Evolutionary conservation across 1,139 yeast genomes (phyloP), one percentile per base, ranked within the genome.

Genomic region (Citeromyces hawaiiensis): DNA sequence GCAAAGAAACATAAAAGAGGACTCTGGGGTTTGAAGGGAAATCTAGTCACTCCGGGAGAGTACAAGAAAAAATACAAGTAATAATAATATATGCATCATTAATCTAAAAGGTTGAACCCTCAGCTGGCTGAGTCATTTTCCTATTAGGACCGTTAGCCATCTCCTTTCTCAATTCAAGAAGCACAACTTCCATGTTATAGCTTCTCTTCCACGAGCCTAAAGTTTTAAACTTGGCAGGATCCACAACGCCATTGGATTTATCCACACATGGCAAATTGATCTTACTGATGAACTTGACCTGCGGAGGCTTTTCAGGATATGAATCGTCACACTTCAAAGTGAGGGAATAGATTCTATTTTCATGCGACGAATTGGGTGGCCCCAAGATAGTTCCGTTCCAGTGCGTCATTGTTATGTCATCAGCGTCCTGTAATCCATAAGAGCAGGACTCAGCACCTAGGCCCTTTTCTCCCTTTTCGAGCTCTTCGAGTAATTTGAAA

Each of bases 311-410:
- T 45, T 83, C 94, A 1, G 99, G 99, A 56, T 93, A 93, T 14
- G 70, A 64, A 11, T 76, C 77, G 23, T 88, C 96, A 56, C 97
- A 91, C 45, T 75, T 76, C 40, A 91, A 76, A 40, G 74, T 76
- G 43, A 91, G 66, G 23, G 87, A 80, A 60, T 91, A 91, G 47
- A 91, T 93, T 52, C 98, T 72, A 59, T 91, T 93, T 58, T 91
- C 97, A 56, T 88, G 96, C 23, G 75, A 72, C 38, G 94, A 80
- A 46, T 88, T 96, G 30, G 98, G 98, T 4, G 98, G 98, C 0
- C 98, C 99, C 47, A 91, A 67, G 39, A 88, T 87, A 25, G 97
- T 88, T 3, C 96, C 97, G 56, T 87, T 88, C 97, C 97, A 88
- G 51, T 78, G 64, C 6, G 94, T 82, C 93, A 88, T 83, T 45